Evolutionary conservation across 1,284 basidiomycete genomes (phyloP).

Genomic region (Trichosporon sp.): DNA sequence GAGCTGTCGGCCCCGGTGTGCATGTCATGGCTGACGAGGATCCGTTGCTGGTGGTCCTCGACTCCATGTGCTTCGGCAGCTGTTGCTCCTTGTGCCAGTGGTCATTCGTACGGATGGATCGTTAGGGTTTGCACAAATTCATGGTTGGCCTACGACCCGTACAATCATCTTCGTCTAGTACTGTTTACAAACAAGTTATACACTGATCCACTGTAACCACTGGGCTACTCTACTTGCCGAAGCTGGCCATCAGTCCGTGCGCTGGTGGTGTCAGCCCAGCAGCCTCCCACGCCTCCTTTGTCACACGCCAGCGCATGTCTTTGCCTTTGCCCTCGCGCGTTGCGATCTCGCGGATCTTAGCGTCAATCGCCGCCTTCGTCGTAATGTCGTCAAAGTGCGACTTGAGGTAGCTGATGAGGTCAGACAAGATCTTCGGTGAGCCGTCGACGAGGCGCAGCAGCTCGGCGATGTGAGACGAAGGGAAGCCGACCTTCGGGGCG

Average conservation of each 20-base stretch:
- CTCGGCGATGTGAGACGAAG: constrained; percentile 42
- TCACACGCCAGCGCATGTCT: constrained; percentile 49
- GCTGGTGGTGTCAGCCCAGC: constrained; percentile 22
- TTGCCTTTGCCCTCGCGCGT: constrained; percentile 47
- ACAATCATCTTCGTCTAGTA: neutral
- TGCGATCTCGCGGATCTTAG: constrained; percentile 52
- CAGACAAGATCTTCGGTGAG: constrained; percentile 44
- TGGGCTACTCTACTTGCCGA: neutral
- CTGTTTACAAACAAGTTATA: constrained; percentile 19
- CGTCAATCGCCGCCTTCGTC: constrained; percentile 54
- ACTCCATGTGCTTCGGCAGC: too few relatives aligned
- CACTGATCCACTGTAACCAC: neutral
- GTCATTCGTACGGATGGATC: too few relatives aligned
- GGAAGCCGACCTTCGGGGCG: constrained; percentile 48
- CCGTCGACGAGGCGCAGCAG: constrained; percentile 48
- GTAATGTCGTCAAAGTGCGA: constrained; percentile 46
- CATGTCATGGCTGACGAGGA: neutral
- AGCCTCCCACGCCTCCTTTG: constrained; percentile 37
- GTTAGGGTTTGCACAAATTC: constrained; percentile 1
- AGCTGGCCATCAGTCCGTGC: neutral
- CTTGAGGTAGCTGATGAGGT: constrained; percentile 47
- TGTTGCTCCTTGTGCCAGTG: too few relatives aligned
- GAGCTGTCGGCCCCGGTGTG: neutral
- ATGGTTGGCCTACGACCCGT: neutral
- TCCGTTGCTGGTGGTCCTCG: too few relatives aligned